Evolutionary conservation across 2,329 filamentous ascomycete genomes (phyloP), one percentile per base, ranked within the genome.

Genomic region (Pseudogymnoascus verrucosus): DNA sequence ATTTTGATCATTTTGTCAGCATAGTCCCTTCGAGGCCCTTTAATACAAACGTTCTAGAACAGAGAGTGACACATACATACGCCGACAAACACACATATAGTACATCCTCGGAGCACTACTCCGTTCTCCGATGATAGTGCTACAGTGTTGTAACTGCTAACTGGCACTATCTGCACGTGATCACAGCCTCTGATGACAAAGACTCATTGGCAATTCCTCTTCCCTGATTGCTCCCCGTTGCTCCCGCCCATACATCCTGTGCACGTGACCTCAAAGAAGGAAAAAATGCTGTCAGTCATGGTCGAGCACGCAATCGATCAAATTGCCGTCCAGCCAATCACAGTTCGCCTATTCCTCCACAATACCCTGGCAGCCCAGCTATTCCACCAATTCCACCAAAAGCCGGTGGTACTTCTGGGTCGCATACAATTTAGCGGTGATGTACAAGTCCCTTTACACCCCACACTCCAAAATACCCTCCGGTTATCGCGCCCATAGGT

Each of bases 251-350:
- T 34, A n/a, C 40, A 44, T 57, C 26, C 26, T 2, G 1, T 10
- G 4, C 51, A 57, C 51, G 51, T 57, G 51, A 57, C 16, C 11
- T 0, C 8, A 12, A 4, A 57, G 12, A 21, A 28, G 16, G 34
- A 21, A 57, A 57, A 57, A 34, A 34, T 26, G 51, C 28, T 31
- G 51, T 57, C 51, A 57, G 51, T 21, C 51, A 57, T 57, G 28
- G 26, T 47, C 39, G 37, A 62, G 39, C 60, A 62, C 60, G 60
- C 60, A 42, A 62, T 62, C 60, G 60, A 42, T 47, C 60, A 34
- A 42, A 28, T 47, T 62, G 23, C 37, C 21, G 26, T 34, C 23
- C 39, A 36, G 60, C 60, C 60, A 62, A 62, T 62, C 60, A 42
- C 39, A 51, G 23, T 3, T 11, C 2, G 0, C n/a, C n/a, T 57